These are phyloP conservation scores for Stemphylium lycopersici DNA, from an alignment of 2,329 filamentous ascomycete species.

Conservation along the genomic window DNA sequence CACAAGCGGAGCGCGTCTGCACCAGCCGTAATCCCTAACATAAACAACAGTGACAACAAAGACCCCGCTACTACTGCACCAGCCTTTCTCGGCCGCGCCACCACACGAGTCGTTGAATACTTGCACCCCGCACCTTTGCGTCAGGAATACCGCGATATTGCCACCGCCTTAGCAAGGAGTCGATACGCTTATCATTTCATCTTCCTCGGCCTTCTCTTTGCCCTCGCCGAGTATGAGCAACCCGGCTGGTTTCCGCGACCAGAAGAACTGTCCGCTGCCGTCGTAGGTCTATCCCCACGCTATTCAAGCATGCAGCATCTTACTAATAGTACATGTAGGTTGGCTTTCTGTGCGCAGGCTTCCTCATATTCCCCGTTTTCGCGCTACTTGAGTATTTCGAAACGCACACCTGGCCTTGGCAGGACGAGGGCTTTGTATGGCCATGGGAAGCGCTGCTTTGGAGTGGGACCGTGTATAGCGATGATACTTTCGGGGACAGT, in stretches of 20 bases:
- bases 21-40: too few relatives aligned
- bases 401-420: slow-evolving; percentile 11
- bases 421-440: slow-evolving; percentile 12
- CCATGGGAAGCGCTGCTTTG: slow-evolving; percentile 12
- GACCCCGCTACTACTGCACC: not conserved
- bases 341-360: not conserved
- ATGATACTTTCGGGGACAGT: not conserved
- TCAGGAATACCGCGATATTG: not conserved
- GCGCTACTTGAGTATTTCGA: slow-evolving; percentile 7
- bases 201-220: not conserved
- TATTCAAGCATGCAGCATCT: not conserved
- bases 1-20: too few relatives aligned
- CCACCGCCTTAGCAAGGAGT: not conserved
- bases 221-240: slow-evolving; percentile 11
- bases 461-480: not conserved
- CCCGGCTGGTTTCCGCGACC: slow-evolving; percentile 4
- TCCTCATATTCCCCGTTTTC: slow-evolving; percentile 1
- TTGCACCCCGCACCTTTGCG: slow-evolving; percentile 6
- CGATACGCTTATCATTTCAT: not conserved
- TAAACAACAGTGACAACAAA: not conserved
- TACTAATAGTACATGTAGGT: not conserved
- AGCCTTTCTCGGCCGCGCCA: not conserved
- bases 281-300: not conserved
- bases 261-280: not conserved
- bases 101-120: not conserved